phyloP scores from a whole-genome alignment of 2,329 filamentous ascomycete species.

The Alternaria longipes region DNA sequence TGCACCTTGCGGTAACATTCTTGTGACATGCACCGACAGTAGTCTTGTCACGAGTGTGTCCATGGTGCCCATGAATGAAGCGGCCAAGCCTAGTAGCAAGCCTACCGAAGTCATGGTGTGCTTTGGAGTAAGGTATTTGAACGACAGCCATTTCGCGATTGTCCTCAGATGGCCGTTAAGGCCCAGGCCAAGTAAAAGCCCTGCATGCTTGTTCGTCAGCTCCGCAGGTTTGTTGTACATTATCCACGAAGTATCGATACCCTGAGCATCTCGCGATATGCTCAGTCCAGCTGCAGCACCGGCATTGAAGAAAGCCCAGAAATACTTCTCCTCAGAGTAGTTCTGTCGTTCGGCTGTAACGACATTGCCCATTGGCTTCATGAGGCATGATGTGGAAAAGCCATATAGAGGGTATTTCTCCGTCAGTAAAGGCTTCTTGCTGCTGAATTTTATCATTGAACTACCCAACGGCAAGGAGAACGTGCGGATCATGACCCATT shows the following conservation, averaged over 20 bases:
- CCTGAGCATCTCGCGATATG: constrained; percentile 87
- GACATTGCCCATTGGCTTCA: constrained; percentile 90
- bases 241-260: constrained; percentile 99
- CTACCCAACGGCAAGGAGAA: constrained; percentile 88
- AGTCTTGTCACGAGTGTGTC: constrained; percentile 93
- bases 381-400: constrained; percentile 89
- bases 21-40: constrained; percentile 92
- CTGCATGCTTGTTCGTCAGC: constrained; percentile 93
- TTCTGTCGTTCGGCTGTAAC: constrained; percentile 89
- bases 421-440: constrained; percentile 86
- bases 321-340: constrained; percentile 95
- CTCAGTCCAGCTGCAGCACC: constrained; percentile 92
- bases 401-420: constrained; percentile 90
- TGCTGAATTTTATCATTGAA: constrained; percentile 86
- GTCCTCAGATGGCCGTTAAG: constrained; percentile 94
- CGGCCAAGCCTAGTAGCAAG: constrained; percentile 88
- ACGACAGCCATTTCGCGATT: constrained; percentile 96
- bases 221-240: constrained; percentile 96
- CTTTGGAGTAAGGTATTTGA: constrained; percentile 98
- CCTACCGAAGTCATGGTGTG: constrained; percentile 99
- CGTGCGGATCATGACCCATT: constrained; percentile 85
- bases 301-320: constrained; percentile 98
- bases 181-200: constrained; percentile 88
- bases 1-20: constrained; percentile 90
- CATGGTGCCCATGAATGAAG: constrained; percentile 96